Evolutionary conservation across 257 asterid species (phyloP), one percentile per base, ranked within the genome.

Genomic region (Primulina huaijiensis): DNA sequence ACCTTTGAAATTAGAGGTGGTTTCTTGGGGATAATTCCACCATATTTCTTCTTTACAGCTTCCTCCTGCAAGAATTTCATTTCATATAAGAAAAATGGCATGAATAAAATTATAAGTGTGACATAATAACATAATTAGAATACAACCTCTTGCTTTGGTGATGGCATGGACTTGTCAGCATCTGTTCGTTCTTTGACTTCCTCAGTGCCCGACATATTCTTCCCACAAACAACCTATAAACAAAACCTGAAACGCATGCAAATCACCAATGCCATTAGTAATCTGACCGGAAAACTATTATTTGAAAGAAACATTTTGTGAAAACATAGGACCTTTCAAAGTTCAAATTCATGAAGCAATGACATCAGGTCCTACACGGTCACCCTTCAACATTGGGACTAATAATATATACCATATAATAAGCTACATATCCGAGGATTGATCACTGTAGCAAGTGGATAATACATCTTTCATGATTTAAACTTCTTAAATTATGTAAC

Each of bases 1-100:
- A 92, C 99, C 95, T 92, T 95, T 60, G 98, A 92, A 78, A 95
- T 95, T 72, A 95, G 82, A 12, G 99, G 99, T 17, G 90, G 94
- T 76, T 88, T 95, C 89, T 89, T 95, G 50, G 98, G 96, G 80
- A 89, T 40, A 62, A 95, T 82, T 73, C 98, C 97, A 78, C 98
- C 99, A 69, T 95, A 95, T 79, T 92, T 95, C 74, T 85, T 91
- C 89, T 95, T 94, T 64, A 87, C 70, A 69, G 68, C 92, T 72
- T 79, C 90, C 82, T 91, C 98, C 99, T 90, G 73, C 30, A 56
- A 60, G 52, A 34, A 34, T 68, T 25, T 23, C 65, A 69, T 33
- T 17, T 19, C 37, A 25, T 59, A 23, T 63, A 52, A 46, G 66
- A 59, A 35, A 27, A 67, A 59, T 21, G 11, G 33, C 34, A 72